Percentiles rank a stretch among this genome's conserved stretches.
These are phyloP conservation scores for Jatropha curcas DNA, from an alignment of 345 rosid genomes.

Conservation along the genomic window DNA sequence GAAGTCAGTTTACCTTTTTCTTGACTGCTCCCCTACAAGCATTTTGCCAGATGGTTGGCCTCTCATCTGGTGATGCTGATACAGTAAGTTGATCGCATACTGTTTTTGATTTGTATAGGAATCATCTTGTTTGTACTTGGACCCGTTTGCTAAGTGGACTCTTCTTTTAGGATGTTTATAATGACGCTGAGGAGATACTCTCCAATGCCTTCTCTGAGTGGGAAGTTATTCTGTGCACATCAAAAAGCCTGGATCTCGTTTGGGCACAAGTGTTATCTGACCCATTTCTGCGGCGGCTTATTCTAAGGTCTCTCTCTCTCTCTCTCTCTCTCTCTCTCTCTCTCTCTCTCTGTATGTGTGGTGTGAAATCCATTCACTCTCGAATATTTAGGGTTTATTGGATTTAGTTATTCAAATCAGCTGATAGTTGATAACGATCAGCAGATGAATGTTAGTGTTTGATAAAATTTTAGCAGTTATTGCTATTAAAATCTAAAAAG, in stretches of 20 bases:
- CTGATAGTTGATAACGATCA: too few relatives aligned
- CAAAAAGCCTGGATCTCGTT: constrained; percentile 72
- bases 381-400: background rate
- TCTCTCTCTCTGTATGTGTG: constrained; percentile 10
- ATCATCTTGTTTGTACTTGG: constrained; percentile 10
- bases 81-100: constrained; percentile 44
- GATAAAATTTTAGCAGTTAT: too few relatives aligned
- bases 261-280: constrained; percentile 94
- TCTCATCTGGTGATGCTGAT: constrained; percentile 43
- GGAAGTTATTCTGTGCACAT: constrained; percentile 85
- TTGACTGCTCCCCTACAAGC: constrained; percentile 90
- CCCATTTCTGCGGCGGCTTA: constrained; percentile 84
- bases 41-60: constrained; percentile 77
- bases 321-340: constrained; percentile 24
- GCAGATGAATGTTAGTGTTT: too few relatives aligned
- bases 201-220: constrained; percentile 71
- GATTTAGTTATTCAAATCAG: too few relatives aligned
- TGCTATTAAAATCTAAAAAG: too few relatives aligned
- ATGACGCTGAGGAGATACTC: constrained; percentile 72
- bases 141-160: constrained; percentile 14
- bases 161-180: constrained; percentile 51
- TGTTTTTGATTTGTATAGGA: background rate
- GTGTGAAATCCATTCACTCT: too few relatives aligned
- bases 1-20: constrained; percentile 94
- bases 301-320: constrained; percentile 62